These are phyloP conservation scores for Dactylellina haptotyla DNA, from an alignment of 2,329 filamentous ascomycete species.

Conservation along the genomic window DNA sequence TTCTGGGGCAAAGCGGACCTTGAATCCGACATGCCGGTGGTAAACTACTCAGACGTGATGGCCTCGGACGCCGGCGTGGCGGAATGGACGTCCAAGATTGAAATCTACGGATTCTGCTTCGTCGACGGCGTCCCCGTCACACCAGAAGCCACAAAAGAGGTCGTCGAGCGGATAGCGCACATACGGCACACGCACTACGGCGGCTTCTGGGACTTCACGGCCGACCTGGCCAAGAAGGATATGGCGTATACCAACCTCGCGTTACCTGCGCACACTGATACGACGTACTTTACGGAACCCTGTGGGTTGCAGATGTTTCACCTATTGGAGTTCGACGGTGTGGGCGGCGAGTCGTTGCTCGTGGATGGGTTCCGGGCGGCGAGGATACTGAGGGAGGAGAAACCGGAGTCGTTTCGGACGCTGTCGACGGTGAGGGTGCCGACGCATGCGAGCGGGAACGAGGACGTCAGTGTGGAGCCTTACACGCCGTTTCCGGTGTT, in stretches of 20 bases:
- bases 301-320: slow-evolving; percentile 93
- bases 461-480: slow-evolving; percentile 81
- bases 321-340: slow-evolving; percentile 79
- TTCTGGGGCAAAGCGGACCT: slow-evolving; percentile 61
- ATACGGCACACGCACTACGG: slow-evolving; percentile 93
- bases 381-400: slow-evolving; percentile 67
- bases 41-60: slow-evolving; percentile 73
- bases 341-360: slow-evolving; percentile 80
- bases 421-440: slow-evolving; percentile 71
- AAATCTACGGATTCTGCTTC: slow-evolving; percentile 74
- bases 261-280: slow-evolving; percentile 89
- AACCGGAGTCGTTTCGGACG: slow-evolving; percentile 68
- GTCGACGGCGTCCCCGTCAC: slow-evolving; percentile 75
- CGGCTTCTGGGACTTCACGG: slow-evolving; percentile 85
- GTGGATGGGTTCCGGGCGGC: slow-evolving; percentile 88
- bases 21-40: slow-evolving; percentile 67
- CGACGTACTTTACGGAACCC: slow-evolving; percentile 93
- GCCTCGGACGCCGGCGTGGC: slow-evolving; percentile 68
- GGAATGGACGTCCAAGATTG: slow-evolving; percentile 73
- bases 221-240: slow-evolving; percentile 86
- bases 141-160: slow-evolving; percentile 75
- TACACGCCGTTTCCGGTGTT: slow-evolving; percentile 77
- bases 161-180: slow-evolving; percentile 83
- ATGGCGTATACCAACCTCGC: slow-evolving; percentile 89
- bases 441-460: slow-evolving; percentile 87